Evolutionary conservation across 2,329 filamentous ascomycete species (phyloP).

Genomic region (Trichophyton verrucosum): DNA sequence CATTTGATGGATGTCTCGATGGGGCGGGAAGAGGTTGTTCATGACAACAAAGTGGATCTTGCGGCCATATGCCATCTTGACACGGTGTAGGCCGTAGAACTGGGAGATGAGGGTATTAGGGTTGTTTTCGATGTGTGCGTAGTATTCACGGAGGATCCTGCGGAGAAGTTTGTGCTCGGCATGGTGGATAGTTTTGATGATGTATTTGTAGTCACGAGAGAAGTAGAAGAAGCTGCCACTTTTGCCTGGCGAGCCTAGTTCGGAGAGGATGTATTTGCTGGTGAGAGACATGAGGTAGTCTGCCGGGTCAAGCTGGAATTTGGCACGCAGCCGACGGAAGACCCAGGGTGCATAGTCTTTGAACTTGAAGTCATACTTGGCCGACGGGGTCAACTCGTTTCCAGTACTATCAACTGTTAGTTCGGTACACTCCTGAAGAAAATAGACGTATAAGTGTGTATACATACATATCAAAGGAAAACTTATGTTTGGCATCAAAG

Average conservation of each 20-base stretch:
- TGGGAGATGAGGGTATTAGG: constrained; percentile 95
- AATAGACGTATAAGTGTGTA: neutral
- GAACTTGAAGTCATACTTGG: constrained; percentile 99
- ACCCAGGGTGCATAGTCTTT: constrained; percentile 99
- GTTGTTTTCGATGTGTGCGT: constrained; percentile 80
- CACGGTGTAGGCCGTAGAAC: constrained; percentile 91
- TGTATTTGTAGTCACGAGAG: constrained; percentile 98
- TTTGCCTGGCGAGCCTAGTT: constrained; percentile 92
- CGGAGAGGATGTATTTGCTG: constrained; percentile 95
- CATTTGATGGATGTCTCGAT: constrained; percentile 92
- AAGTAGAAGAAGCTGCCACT: constrained; percentile 99
- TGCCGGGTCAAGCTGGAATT: constrained; percentile 85
- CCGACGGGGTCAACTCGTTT: constrained; percentile 91
- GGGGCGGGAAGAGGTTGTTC: constrained; percentile 97
- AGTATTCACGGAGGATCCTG: constrained; percentile 65
- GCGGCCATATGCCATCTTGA: constrained; percentile 95
- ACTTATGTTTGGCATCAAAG: constrained; percentile 91
- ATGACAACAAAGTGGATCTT: constrained; percentile 99
- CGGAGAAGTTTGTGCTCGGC: constrained; percentile 50
- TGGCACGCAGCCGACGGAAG: constrained; percentile 77
- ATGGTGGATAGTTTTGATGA: constrained; percentile 99
- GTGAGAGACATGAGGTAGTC: constrained; percentile 98
- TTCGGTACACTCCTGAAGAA: neutral
- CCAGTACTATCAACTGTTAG: constrained; percentile 54
- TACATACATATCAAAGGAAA: constrained; percentile 91